These are phyloP conservation scores for Nemophila menziesii DNA, from an alignment of 257 asterid genomes.

Conservation along the genomic window DNA sequence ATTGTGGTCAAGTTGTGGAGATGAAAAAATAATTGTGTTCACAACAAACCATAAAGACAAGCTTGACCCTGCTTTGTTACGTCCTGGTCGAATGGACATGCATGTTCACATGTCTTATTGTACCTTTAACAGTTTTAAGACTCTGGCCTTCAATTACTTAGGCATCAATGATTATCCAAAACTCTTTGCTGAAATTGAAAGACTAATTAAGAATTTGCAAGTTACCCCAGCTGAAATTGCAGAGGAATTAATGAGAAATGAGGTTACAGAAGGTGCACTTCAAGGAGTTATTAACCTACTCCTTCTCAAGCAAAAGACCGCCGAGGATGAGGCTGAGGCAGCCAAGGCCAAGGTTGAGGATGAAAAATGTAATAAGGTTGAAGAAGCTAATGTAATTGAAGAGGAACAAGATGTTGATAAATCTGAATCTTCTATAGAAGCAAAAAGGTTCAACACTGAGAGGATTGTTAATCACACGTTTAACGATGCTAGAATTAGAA, in stretches of 20 bases:
- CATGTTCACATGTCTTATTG: conserved; percentile 72
- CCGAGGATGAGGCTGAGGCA: conserved; percentile 6
- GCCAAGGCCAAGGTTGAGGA: conserved; percentile 1
- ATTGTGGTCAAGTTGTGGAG: conserved; percentile 73
- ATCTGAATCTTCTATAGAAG: neutral
- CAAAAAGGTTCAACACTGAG: conserved; percentile 10
- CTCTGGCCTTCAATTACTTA: conserved; percentile 44
- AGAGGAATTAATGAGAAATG: conserved; percentile 71
- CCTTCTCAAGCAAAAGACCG: conserved; percentile 33
- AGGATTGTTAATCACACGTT: neutral
- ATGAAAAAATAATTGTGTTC: conserved; percentile 60
- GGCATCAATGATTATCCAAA: conserved; percentile 26
- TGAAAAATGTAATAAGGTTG: neutral
- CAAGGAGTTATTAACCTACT: conserved; percentile 47
- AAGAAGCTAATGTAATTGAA: neutral
- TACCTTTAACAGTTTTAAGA: conserved; percentile 44
- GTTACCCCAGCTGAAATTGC: conserved; percentile 66
- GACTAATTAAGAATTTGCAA: conserved; percentile 29
- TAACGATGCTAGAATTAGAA: neutral
- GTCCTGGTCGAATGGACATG: conserved; percentile 86
- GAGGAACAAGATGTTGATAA: neutral
- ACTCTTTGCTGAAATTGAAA: conserved; percentile 26
- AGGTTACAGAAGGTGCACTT: conserved; percentile 43
- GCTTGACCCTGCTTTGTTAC: conserved; percentile 64
- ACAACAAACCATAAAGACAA: conserved; percentile 74